A percentile compares a stretch with the other conserved stretches of the same genome.
Conservation (phyloP, 352 stramenopile species). For the Phytophthora sp. region DNA sequence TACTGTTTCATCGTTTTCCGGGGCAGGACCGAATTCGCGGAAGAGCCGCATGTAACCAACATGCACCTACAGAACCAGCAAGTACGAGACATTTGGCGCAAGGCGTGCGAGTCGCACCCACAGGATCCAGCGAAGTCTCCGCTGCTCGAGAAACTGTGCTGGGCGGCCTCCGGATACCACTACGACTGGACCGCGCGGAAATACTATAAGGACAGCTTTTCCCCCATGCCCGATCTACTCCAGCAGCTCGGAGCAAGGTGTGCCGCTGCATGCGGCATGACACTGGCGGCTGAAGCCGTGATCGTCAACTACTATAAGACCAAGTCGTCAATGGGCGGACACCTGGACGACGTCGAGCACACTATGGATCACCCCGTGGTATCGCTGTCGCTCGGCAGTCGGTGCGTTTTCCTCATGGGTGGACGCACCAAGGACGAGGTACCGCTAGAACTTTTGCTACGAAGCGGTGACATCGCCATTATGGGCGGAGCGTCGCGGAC, state of each 20-base stretch:
- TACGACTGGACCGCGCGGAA: constrained; percentile 84
- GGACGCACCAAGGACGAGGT: constrained; percentile 62
- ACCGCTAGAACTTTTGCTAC: constrained; percentile 68
- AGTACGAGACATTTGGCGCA: constrained; percentile 56
- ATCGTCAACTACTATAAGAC: constrained; percentile 89
- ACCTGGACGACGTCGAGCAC: constrained; percentile 86
- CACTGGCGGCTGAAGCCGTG: constrained; percentile 64
- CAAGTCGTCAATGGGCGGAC: constrained; percentile 78
- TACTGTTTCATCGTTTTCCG: neutral
- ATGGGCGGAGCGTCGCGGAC: constrained; percentile 64
- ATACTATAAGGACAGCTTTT: constrained; percentile 67
- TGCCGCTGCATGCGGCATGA: constrained; percentile 61
- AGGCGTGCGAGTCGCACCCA: constrained; percentile 45
- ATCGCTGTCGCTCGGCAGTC: constrained; percentile 75
- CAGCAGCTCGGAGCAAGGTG: constrained; percentile 46
- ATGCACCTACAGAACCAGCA: constrained; percentile 72
- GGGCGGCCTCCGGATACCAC: constrained; percentile 75
- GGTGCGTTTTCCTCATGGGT: constrained; percentile 81
- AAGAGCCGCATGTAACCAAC: constrained; percentile 80
- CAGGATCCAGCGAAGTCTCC: constrained; percentile 46
- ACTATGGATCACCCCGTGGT: constrained; percentile 86
- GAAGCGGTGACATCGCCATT: constrained; percentile 73
- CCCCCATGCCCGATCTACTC: constrained; percentile 54
- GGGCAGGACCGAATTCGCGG: constrained; percentile 66
- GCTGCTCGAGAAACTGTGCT: constrained; percentile 71